Evolutionary conservation across 208 protist species (phyloP), one percentile per base, ranked within the genome.

Genomic region (Acanthamoeba lenticulata): DNA sequence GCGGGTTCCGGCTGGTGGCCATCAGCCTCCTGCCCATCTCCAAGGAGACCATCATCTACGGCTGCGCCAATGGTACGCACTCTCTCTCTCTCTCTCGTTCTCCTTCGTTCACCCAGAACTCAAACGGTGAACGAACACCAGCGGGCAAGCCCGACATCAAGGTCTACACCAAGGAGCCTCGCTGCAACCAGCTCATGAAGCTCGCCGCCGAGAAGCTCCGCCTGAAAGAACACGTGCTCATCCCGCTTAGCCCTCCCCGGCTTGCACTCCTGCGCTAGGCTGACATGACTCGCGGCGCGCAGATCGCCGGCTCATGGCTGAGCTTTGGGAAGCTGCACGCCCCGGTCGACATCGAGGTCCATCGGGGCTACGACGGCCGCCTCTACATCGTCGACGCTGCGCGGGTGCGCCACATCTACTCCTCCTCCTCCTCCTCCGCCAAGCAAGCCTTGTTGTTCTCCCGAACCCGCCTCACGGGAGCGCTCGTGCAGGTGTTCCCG

Each of bases 11-110:
- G 4, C 40, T 93, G 62, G 44, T 93, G 6, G 90, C 90, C 45
- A 65, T 93, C 40, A 83, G 62, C 62, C 44, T 93, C 2, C 47
- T 93, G 44, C 90, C 90, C 44, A 93, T 93, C 27, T 81, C 55
- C 3, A 57, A 74, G 42, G 67, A 93, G 32, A 93, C 90, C 19
- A 93, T 93, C 65, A 81, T 93, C 34, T 93, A 93, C 44, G 90
- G 90, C 29, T 93, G 62, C n/a, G 55, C 62, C 2, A 81, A 93
- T 57, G 90, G 62, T 81, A 11, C 9, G 65, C 1, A 6, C n/a
- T 29, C 11, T 24, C 32, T 72, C 62, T 72, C 11, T 81, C 1
- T 29, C 15, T 49, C 34, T 3, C 40, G n/a, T n/a, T n/a, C n/a
- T n/a, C n/a, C 79, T 89, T 27, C 38, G 79, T 15, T 32, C 47